Percentiles rank a stretch among this genome's conserved stretches.
These are phyloP conservation scores for Fusarium haematococcum DNA, from an alignment of 2,329 filamentous ascomycete genomes.

Conservation along the genomic window DNA sequence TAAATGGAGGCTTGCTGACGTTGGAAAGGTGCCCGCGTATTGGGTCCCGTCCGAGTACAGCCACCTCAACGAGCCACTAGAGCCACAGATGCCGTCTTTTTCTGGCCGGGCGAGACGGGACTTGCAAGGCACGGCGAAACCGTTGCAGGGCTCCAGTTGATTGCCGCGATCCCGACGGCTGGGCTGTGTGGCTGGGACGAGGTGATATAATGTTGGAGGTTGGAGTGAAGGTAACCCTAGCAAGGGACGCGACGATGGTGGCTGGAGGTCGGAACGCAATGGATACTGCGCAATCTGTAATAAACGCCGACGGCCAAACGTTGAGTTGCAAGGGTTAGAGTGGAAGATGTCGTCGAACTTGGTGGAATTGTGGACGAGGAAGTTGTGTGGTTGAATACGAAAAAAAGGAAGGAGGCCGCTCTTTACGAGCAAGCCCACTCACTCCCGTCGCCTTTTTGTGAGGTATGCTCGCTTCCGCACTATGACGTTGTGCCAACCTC, in stretches of 20 bases:
- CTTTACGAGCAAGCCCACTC: background rate
- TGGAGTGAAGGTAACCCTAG: constrained; percentile 25
- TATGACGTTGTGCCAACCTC: background rate
- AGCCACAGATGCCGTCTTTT: constrained; percentile 27
- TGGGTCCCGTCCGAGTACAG: background rate
- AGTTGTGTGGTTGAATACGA: background rate
- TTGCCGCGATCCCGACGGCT: constrained; percentile 24
- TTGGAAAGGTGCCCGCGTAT: constrained; percentile 21
- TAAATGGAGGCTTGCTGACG: constrained; percentile 34
- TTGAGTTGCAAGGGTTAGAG: background rate
- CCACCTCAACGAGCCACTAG: constrained; percentile 30
- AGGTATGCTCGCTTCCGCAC: background rate
- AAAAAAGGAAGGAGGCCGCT: background rate
- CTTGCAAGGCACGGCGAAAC: constrained; percentile 10
- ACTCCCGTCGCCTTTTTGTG: background rate
- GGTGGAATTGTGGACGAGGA: background rate
- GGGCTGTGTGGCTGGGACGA: constrained; percentile 29
- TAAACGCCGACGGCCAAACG: background rate
- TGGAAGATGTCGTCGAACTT: background rate
- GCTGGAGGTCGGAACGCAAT: constrained; percentile 28
- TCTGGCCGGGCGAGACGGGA: constrained; percentile 8
- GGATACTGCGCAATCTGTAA: background rate
- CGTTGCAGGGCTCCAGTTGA: constrained; percentile 20
- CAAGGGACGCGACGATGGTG: constrained; percentile 23
- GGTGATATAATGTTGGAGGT: constrained; percentile 18